Evolutionary conservation across 1,284 basidiomycete species (phyloP).

Genomic region (Sanguinoderma infundibulare): DNA sequence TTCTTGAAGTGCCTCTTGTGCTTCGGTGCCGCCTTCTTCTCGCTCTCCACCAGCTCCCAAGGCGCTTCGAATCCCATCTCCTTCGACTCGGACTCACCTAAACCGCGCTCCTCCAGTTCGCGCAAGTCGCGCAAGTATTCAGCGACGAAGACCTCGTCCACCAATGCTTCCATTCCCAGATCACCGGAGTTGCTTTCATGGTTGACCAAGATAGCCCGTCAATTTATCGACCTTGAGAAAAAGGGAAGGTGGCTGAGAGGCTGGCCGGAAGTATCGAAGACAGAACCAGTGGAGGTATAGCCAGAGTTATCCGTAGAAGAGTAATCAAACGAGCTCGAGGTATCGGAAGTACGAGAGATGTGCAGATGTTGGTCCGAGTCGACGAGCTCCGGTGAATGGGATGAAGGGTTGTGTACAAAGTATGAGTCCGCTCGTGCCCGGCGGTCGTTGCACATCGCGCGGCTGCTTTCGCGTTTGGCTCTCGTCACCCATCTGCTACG

Average conservation of each 20-base stretch:
- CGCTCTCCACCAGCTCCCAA: slow-evolving; percentile 45
- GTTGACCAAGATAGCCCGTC: slow-evolving; percentile 47
- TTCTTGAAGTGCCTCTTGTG: slow-evolving; percentile 45
- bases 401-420: not conserved
- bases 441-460: not conserved
- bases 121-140: slow-evolving; percentile 68
- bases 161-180: slow-evolving; percentile 69
- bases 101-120: slow-evolving; percentile 70
- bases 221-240: slow-evolving; percentile 57
- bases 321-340: slow-evolving; percentile 30
- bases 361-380: slow-evolving; percentile 27
- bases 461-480: not conserved
- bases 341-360: slow-evolving; percentile 31
- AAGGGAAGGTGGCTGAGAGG: slow-evolving; percentile 64
- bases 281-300: slow-evolving; percentile 47
- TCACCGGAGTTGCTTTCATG: slow-evolving; percentile 39
- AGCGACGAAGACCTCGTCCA: slow-evolving; percentile 59
- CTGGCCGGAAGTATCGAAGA: slow-evolving; percentile 41
- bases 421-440: not conserved
- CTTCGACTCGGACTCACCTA: slow-evolving; percentile 49
- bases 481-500: too few species aligned
- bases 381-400: slow-evolving; percentile 35
- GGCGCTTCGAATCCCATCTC: slow-evolving; percentile 28
- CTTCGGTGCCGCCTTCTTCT: slow-evolving; percentile 32
- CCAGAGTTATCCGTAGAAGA: slow-evolving; percentile 49